phyloP scores from a whole-genome alignment of 768 basidiomycete genomes.

The Mycena crocata region DNA sequence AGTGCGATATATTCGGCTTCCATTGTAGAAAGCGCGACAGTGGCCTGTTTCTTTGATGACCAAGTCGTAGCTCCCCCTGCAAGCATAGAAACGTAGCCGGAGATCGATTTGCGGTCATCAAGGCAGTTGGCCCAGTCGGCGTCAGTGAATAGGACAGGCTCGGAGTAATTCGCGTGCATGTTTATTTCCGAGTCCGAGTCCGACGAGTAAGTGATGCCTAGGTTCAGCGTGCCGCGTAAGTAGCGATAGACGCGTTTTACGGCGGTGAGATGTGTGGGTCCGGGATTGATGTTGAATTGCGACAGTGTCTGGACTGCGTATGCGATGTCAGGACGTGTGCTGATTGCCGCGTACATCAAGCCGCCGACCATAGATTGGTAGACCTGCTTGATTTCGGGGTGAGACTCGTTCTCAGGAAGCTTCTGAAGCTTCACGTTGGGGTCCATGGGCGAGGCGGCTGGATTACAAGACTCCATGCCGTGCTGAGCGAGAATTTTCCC shows the following conservation, averaged over 20 bases:
- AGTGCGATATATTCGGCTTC: conserved; percentile 56
- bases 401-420: not conserved
- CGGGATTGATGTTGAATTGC: conserved; percentile 44
- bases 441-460: conserved; percentile 34
- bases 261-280: conserved; percentile 44
- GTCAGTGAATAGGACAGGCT: conserved; percentile 31
- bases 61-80: conserved; percentile 48
- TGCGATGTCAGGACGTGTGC: conserved; percentile 49
- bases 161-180: not conserved
- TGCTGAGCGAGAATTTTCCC: conserved; percentile 24
- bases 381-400: conserved; percentile 20
- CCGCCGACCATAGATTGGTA: conserved; percentile 42
- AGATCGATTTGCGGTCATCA: conserved; percentile 40
- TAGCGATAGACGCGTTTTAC: conserved; percentile 50
- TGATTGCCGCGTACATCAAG: conserved; percentile 14
- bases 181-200: not conserved
- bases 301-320: conserved; percentile 40
- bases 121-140: conserved; percentile 42
- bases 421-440: conserved; percentile 26
- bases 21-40: too few relatives aligned
- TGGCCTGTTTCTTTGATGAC: conserved; percentile 48
- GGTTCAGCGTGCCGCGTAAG: conserved; percentile 36
- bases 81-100: conserved; percentile 48
- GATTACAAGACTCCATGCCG: conserved; percentile 25
- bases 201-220: conserved; percentile 26